Conservation (phyloP, 306 rosid genomes). For the Prunus salicina region DNA sequence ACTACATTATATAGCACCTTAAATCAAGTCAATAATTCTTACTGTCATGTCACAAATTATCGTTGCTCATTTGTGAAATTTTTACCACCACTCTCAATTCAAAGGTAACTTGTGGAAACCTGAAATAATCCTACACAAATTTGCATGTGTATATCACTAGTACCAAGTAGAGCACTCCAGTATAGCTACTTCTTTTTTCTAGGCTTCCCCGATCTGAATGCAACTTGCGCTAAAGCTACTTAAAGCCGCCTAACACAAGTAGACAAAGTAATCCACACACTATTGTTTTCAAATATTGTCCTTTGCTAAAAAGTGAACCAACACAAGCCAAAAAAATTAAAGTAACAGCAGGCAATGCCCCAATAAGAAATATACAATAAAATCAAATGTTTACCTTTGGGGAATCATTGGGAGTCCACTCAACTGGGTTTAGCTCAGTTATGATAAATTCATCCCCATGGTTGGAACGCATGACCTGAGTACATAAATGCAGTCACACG, state of each 20-base stretch:
- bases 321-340: background rate
- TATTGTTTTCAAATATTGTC: background rate
- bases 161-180: background rate
- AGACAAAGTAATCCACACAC: background rate
- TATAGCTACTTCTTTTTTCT: background rate
- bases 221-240: background rate
- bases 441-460: slow-evolving; percentile 63
- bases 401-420: slow-evolving; percentile 63
- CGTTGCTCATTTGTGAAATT: background rate
- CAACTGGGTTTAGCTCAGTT: slow-evolving; percentile 63
- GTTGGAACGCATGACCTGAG: slow-evolving; percentile 72
- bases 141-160: background rate
- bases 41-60: background rate
- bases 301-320: background rate
- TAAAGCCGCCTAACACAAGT: background rate
- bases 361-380: background rate
- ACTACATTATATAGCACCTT: background rate
- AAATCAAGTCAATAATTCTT: background rate
- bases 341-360: background rate
- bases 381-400: slow-evolving; percentile 61
- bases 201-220: background rate
- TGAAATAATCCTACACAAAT: background rate
- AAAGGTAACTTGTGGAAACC: background rate
- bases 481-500: slow-evolving; percentile 6
- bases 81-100: background rate